phyloP scores from a whole-genome alignment of 768 basidiomycete species.

The Rhodotorula graminis region DNA sequence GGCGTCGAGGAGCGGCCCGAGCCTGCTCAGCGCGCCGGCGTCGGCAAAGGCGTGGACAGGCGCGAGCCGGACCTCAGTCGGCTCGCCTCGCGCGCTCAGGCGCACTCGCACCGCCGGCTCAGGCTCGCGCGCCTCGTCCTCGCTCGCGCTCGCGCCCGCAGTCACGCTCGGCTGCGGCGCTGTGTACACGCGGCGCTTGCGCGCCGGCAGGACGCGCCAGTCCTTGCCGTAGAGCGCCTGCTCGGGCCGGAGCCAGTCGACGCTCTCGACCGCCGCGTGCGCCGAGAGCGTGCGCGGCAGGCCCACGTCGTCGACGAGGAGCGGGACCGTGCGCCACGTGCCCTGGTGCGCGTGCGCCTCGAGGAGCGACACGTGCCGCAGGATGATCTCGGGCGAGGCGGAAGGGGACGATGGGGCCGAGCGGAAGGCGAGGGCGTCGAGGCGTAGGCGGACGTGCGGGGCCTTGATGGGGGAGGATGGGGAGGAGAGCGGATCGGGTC shows the following conservation, averaged over 20 bases:
- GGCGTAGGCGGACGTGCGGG: slow-evolving; percentile 20
- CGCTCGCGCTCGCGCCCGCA: not conserved
- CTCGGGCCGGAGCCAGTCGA: not conserved
- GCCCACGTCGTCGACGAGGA: slow-evolving; percentile 2
- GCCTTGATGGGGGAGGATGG: not conserved
- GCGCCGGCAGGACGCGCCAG: not conserved
- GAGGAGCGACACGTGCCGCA: not conserved
- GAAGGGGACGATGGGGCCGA: not conserved
- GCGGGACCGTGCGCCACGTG: not conserved
- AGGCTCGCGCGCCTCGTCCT: not conserved
- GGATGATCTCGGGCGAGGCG: not conserved
- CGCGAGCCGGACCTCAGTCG: not conserved
- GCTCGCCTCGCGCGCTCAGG: not conserved
- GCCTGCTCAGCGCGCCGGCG: slow-evolving; percentile 28
- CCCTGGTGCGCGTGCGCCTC: not conserved
- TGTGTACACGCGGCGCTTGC: not conserved
- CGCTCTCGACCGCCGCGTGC: no score
- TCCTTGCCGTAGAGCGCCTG: not conserved
- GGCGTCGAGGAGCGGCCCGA: slow-evolving; percentile 44
- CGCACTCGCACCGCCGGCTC: not conserved
- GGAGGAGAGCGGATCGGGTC: not conserved
- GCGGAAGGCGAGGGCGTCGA: slow-evolving; percentile 1
- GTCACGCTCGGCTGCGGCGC: not conserved
- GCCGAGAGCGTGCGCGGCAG: not conserved
- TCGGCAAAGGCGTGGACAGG: slow-evolving; percentile 47